phyloP scores from a whole-genome alignment of 768 basidiomycete genomes.

The Lactarius vividus region DNA sequence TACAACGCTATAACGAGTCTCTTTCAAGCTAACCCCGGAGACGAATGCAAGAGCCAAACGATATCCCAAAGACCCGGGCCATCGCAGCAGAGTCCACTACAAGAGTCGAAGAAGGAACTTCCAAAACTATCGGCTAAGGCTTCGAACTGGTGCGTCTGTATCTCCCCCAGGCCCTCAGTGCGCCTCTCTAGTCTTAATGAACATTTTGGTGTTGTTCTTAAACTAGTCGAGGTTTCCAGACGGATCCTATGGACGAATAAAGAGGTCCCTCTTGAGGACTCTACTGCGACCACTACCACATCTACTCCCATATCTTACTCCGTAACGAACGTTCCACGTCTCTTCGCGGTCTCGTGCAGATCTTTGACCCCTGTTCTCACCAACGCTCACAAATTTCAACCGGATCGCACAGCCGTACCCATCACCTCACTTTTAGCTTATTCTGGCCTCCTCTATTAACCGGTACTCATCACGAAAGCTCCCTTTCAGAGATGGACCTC shows the following conservation, averaged over 20 bases:
- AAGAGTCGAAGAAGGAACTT: conserved; percentile 62
- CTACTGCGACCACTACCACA: conserved; percentile 77
- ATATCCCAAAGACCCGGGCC: conserved; percentile 62
- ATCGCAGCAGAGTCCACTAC: conserved; percentile 85
- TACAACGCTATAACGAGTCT: conserved; percentile 38
- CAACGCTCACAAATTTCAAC: conserved; percentile 56
- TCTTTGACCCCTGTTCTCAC: conserved; percentile 61
- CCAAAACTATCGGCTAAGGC: conserved; percentile 80
- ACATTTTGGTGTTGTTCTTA: conserved; percentile 68
- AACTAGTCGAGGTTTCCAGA: conserved; percentile 84
- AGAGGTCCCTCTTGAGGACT: conserved; percentile 49
- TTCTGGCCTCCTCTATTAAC: conserved; percentile 77
- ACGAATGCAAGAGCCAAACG: conserved; percentile 51
- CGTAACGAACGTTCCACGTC: conserved; percentile 4
- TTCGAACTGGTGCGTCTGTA: conserved; percentile 74
- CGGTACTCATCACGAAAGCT: conserved; percentile 74
- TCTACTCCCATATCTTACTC: conserved; percentile 40
- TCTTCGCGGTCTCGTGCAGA: conserved; percentile 53
- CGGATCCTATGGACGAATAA: conserved; percentile 82
- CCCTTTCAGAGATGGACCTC: conserved; percentile 60
- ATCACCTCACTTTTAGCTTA: conserved; percentile 62
- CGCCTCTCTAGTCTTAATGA: neutral
- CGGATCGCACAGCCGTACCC: conserved; percentile 52
- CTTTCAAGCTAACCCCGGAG: conserved; percentile 73
- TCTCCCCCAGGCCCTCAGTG: neutral